Evolutionary conservation across 2,329 filamentous ascomycete species (phyloP), one percentile per base, ranked within the genome.

Genomic region (Penicillium sp.): DNA sequence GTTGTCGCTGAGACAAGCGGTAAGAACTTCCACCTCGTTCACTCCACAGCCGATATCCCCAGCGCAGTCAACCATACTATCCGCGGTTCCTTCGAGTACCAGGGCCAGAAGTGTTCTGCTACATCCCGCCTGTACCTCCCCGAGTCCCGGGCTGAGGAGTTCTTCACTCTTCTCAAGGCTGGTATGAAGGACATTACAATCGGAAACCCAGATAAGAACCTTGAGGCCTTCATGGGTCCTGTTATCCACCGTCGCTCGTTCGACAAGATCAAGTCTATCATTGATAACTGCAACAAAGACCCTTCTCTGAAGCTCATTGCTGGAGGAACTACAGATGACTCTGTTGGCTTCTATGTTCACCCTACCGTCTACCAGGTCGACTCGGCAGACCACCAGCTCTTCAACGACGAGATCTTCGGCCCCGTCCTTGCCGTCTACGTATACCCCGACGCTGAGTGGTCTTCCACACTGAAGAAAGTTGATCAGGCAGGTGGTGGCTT

Each of bases 11-110:
- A 96, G 81, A 96, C 91, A 35, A 91, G 91, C 55, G 91, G 91
- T 72, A 96, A 96, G 85, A 96, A 96, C 81, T 96, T 92, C 82
- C 91, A 95, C 75, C 77, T 96, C 47, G 76, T 96, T 33, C 91
- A 96, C 78, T 76, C 80, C 16, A 86, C 85, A 3, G 91, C 91
- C 31, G 89, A 95, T 62, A 78, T 93, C 54, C 76, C 85, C 57
- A 93, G 92, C 69, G 90, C 90, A 11, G 91, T 85, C 27, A 82
- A 89, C 65, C 88, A 93, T 72, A 93, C 90, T 2, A 85, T 96
- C 29, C 89, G 92, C 53, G 91, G 89, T 39, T 90, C 91, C 2
- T 96, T 95, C 69, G 91, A 96, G 75, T 96, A 87, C 78, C 90
- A 93, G 73, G 91, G 91, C 45, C 91, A 96, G 75, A 96, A 96